Evolutionary conservation across 1,139 yeast species (phyloP).

Genomic region (Pichia sp.): DNA sequence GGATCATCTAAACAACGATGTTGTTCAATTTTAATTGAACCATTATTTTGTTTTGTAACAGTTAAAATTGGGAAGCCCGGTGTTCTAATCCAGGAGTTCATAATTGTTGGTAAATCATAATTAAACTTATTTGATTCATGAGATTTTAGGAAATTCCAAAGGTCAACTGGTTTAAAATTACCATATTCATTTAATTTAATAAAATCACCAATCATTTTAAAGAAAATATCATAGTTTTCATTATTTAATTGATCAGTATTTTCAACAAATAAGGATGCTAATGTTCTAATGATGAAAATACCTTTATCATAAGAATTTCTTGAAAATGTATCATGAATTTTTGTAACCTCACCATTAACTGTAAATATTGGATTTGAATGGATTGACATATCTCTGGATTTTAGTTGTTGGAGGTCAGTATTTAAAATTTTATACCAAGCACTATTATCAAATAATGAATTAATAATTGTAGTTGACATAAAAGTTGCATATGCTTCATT

Average conservation of each 20-base stretch:
- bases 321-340: slow-evolving; percentile 45
- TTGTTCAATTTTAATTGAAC: slow-evolving; percentile 37
- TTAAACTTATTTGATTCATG: slow-evolving; percentile 22
- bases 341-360: slow-evolving; percentile 28
- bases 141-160: slow-evolving; percentile 40
- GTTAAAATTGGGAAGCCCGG: slow-evolving; percentile 54
- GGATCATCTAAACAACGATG: slow-evolving; percentile 40
- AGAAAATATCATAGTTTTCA: slow-evolving; percentile 33
- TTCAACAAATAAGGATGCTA: slow-evolving; percentile 40
- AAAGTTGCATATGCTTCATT: slow-evolving; percentile 69
- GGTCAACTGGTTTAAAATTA: slow-evolving; percentile 47
- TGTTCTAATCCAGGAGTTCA: slow-evolving; percentile 53
- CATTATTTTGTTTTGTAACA: slow-evolving; percentile 32
- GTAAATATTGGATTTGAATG: slow-evolving; percentile 29
- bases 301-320: slow-evolving; percentile 61
- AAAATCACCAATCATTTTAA: slow-evolving; percentile 39
- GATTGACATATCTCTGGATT: slow-evolving; percentile 36
- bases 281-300: slow-evolving; percentile 50
- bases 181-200: slow-evolving; percentile 34
- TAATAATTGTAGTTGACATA: slow-evolving; percentile 33
- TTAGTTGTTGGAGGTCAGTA: slow-evolving; percentile 35
- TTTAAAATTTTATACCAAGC: slow-evolving; percentile 32
- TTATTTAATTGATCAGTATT: slow-evolving; percentile 19
- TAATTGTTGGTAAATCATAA: slow-evolving; percentile 37
- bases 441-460: slow-evolving; percentile 23